These are phyloP conservation scores for Penicillium frequentans DNA, from an alignment of 2,329 filamentous ascomycete genomes.

Conservation along the genomic window DNA sequence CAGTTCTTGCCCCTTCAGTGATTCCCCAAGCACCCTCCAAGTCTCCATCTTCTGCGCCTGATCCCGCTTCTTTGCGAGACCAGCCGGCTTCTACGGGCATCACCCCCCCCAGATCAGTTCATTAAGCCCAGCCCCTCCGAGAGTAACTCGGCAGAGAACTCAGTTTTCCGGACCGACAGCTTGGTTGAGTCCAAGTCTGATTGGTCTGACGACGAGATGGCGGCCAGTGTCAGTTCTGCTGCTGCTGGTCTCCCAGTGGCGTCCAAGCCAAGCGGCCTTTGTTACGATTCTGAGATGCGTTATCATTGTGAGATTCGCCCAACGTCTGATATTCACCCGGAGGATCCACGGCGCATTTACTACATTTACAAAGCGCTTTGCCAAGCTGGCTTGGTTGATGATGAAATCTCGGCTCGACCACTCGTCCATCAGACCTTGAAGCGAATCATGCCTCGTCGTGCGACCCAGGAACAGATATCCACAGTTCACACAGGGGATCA, in stretches of 20 bases:
- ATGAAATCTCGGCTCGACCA: conserved; percentile 52
- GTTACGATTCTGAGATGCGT: conserved; percentile 94
- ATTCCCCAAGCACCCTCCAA: conserved; percentile 3
- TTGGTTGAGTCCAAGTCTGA: conserved; percentile 42
- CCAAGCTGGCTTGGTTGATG: conserved; percentile 73
- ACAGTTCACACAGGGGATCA: conserved; percentile 77
- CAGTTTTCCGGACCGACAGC: conserved; percentile 30
- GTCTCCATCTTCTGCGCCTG: conserved; percentile 14
- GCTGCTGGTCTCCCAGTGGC: conserved; percentile 44
- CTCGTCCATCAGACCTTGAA: conserved; percentile 57
- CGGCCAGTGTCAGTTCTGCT: neutral
- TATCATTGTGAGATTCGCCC: conserved; percentile 83
- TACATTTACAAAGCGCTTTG: conserved; percentile 90
- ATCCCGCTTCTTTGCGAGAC: conserved; percentile 9
- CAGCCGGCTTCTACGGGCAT: conserved; percentile 2
- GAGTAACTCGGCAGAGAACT: conserved; percentile 19
- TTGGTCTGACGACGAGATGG: conserved; percentile 38
- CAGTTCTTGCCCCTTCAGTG: conserved; percentile 23
- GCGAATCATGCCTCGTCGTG: conserved; percentile 75
- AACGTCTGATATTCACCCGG: conserved; percentile 75
- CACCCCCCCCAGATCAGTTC: conserved; percentile 21
- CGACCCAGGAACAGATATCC: conserved; percentile 76
- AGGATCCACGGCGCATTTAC: conserved; percentile 89
- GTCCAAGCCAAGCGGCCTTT: conserved; percentile 70
- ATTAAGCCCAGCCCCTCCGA: conserved; percentile 28